Conservation (phyloP, 257 asterid species). For the Solanum neorickii region DNA sequence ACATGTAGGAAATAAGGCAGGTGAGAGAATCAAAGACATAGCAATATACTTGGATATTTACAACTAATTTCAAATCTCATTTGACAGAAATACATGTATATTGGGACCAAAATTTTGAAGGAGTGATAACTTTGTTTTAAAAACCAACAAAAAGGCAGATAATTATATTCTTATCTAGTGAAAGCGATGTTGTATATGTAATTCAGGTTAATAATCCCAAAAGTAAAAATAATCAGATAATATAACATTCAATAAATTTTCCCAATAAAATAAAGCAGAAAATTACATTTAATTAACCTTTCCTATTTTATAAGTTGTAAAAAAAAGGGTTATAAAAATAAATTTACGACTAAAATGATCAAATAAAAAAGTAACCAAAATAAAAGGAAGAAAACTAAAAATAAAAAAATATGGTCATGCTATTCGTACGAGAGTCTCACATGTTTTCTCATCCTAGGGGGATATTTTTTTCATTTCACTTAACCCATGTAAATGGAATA, state of each 20-base stretch:
- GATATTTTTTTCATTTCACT: too few species aligned
- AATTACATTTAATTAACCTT: not conserved
- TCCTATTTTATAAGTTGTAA: not conserved
- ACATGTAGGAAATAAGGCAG: rapidly evolving
- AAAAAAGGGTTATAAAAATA: not conserved
- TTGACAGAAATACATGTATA: not conserved
- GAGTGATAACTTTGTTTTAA: too few species aligned
- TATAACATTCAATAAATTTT: not conserved
- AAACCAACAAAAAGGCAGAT: not conserved
- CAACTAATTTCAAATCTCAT: not conserved
- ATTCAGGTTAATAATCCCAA: not conserved
- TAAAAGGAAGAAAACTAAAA: too few species aligned
- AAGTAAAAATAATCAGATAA: not conserved
- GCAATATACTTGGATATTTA: not conserved
- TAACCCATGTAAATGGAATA: too few species aligned
- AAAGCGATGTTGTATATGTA: too few species aligned
- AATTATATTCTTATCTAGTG: not conserved
- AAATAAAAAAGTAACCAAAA: too few species aligned
- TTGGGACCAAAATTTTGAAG: not conserved
- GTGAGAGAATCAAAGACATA: not conserved
- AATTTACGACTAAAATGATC: too few species aligned
- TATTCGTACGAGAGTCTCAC: too few species aligned
- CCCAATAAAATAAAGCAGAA: not conserved
- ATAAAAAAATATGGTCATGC: not conserved
- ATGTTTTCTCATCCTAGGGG: too few species aligned